Evolutionary conservation across 371 early-diverging fungal species (phyloP), one percentile per base, ranked within the genome.

Genomic region (Rhizomucor miehei): DNA sequence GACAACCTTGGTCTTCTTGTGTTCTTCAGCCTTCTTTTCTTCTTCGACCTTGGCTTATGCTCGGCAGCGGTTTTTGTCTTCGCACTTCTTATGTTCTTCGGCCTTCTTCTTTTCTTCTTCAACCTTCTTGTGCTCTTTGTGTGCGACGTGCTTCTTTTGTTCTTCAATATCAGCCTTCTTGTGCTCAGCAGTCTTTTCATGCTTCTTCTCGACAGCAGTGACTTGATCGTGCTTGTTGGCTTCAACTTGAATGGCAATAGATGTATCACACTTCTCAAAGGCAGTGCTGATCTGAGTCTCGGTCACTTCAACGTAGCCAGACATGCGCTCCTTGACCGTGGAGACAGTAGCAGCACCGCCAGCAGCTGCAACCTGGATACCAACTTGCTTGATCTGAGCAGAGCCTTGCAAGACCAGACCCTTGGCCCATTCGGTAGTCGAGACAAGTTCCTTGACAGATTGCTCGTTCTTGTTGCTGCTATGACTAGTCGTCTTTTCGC

Each of bases 51-150:
- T 3, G 16, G 6, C 11, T 19, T 19, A 6, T 19, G 14, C 19
- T 41, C 19, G 3, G 5, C 47, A 12, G 6, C 12, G 2, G 48
- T 10, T 10, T 9, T 29, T 12, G 14, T 48, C n/a, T 25, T 25
- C 41, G 11, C 41, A 41, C 19, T 41, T 23, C 49, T 49, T 23
- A 3, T 36, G 29, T 35, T 59, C 25, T 44, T 69, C 64, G 16
- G 62, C 57, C 9, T 51, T 56, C 35, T 48, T 51, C 41, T 41
- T 11, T 6, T 41, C 41, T 3, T 6, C 41, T 11, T 41, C 12
- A 11, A 11, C 41, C 41, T 38, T 38, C n/a, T 29, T 29, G 29
- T 29, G 29, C 29, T 29, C 29, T 8, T 29, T 8, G 29, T 11
- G 3, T 23, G 25, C 29, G 10, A 9, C 19, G 29, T 24, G 55